Percentiles rank a stretch among this genome's conserved stretches.
phyloP scores from a whole-genome alignment of 495 filamentous ascomycete species.

The Penicillium goetzii region DNA sequence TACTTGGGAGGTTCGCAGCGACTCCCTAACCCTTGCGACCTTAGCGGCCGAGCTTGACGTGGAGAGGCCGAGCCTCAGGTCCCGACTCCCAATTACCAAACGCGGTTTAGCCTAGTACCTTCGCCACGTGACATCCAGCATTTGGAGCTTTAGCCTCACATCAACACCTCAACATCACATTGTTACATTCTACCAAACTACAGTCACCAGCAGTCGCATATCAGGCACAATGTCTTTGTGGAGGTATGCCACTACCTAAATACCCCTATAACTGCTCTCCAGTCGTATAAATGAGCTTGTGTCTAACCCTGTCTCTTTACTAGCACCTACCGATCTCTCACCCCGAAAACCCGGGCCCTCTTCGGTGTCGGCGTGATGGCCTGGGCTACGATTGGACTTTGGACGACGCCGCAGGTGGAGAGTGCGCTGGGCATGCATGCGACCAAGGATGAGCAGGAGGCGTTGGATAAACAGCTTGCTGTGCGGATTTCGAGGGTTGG shows the following conservation, averaged over 20 bases:
- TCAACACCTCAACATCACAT: neutral
- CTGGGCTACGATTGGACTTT: conserved; percentile 64
- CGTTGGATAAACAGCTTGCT: conserved; percentile 53
- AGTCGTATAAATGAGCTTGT: neutral
- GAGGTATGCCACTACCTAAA: conserved; percentile 32
- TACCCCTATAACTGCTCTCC: neutral
- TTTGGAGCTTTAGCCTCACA: conserved; percentile 7
- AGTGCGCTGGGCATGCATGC: conserved; percentile 63
- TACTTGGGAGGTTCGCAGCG: neutral
- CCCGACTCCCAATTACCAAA: conserved; percentile 8
- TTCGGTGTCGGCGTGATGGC: conserved; percentile 68
- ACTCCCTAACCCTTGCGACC: neutral
- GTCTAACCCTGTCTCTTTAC: conserved; percentile 18
- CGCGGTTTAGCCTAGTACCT: conserved; percentile 13
- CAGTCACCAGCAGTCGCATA: neutral
- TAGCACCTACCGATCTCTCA: conserved; percentile 63
- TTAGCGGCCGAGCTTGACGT: neutral
- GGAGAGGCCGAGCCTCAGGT: conserved; percentile 13
- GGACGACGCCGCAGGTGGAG: conserved; percentile 63
- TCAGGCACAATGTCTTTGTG: conserved; percentile 41
- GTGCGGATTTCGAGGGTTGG: conserved; percentile 50
- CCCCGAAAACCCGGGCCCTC: conserved; percentile 62
- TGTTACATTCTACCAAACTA: neutral
- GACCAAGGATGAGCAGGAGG: conserved; percentile 62
- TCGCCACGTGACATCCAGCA: conserved; percentile 25